Percentiles rank a stretch among this genome's conserved stretches.
Evolutionary conservation across 2,329 filamentous ascomycete genomes (phyloP).

Genomic region (Aspergillus chevalieri): DNA sequence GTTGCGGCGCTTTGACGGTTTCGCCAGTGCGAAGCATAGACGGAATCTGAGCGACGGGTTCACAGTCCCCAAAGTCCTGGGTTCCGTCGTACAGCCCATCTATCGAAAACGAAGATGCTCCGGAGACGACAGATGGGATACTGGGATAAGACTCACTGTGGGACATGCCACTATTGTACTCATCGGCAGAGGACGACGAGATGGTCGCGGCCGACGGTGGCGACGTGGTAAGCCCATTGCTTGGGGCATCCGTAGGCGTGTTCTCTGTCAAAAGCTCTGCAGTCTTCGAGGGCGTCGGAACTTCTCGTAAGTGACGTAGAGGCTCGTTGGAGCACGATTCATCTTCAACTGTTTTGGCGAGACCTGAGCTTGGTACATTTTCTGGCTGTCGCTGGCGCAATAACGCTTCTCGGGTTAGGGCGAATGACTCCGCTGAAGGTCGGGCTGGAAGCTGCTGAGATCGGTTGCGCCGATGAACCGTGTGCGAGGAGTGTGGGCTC

Average conservation of each 20-base stretch:
- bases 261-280: conserved; percentile 8
- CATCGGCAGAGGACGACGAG: conserved; percentile 42
- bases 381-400: conserved; percentile 26
- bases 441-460: conserved; percentile 31
- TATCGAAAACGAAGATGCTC: conserved; percentile 41
- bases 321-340: conserved; percentile 19
- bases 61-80: conserved; percentile 23
- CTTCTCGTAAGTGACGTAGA: conserved; percentile 9
- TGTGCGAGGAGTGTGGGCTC: conserved; percentile 4
- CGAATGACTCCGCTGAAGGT: conserved; percentile 28
- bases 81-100: conserved; percentile 25
- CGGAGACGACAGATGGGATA: conserved; percentile 41
- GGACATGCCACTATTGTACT: conserved; percentile 42
- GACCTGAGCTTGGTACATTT: conserved; percentile 6
- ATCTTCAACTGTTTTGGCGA: conserved; percentile 13
- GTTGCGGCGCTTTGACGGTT: conserved; percentile 31
- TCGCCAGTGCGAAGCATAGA: conserved; percentile 38
- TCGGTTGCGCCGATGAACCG: conserved; percentile 29
- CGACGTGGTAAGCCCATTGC: conserved; percentile 26
- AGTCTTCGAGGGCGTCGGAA: conserved; percentile 9
- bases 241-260: conserved; percentile 12
- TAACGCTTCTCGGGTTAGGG: conserved; percentile 29
- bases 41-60: conserved; percentile 22
- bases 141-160: conserved; percentile 44
- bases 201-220: conserved; percentile 42